Percentiles rank a stretch among this genome's conserved stretches.
Evolutionary conservation across 1,139 yeast genomes (phyloP).

Genomic region (Hyphopichia fennica): DNA sequence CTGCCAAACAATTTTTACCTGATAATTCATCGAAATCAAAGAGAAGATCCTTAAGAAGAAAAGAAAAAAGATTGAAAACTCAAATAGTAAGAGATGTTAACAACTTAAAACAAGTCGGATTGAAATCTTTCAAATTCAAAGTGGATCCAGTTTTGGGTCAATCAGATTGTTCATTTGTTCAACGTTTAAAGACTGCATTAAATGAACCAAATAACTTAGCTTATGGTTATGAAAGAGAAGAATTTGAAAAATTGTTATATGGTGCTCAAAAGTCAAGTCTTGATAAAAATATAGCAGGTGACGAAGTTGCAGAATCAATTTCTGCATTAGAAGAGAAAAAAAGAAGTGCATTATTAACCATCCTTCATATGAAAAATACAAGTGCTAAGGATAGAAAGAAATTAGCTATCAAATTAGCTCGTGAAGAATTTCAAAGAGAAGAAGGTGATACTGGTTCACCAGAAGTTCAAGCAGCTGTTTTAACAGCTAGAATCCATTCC

Average conservation of each 20-base stretch:
- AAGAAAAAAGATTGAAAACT: constrained; percentile 42
- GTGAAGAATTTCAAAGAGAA: constrained; percentile 73
- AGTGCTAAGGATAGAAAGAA: constrained; percentile 57
- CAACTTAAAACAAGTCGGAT: constrained; percentile 41
- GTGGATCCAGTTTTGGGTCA: constrained; percentile 82
- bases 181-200: constrained; percentile 64
- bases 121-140: constrained; percentile 31
- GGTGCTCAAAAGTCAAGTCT: constrained; percentile 64
- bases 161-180: constrained; percentile 63
- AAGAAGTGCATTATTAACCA: constrained; percentile 68
- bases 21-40: constrained; percentile 30
- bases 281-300: constrained; percentile 27
- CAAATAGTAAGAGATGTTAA: constrained; percentile 48
- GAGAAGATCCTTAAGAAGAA: constrained; percentile 37
- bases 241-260: constrained; percentile 72
- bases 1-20: constrained; percentile 33
- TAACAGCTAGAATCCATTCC: constrained; percentile 78
- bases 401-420: constrained; percentile 64
- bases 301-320: constrained; percentile 45
- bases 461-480: constrained; percentile 92
- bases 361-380: constrained; percentile 73
- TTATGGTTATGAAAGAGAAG: constrained; percentile 57
- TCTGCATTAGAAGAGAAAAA: constrained; percentile 54
- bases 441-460: constrained; percentile 94
- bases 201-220: constrained; percentile 62